These are phyloP conservation scores for Knufia fluminis DNA, from an alignment of 2,329 filamentous ascomycete genomes.

Conservation along the genomic window DNA sequence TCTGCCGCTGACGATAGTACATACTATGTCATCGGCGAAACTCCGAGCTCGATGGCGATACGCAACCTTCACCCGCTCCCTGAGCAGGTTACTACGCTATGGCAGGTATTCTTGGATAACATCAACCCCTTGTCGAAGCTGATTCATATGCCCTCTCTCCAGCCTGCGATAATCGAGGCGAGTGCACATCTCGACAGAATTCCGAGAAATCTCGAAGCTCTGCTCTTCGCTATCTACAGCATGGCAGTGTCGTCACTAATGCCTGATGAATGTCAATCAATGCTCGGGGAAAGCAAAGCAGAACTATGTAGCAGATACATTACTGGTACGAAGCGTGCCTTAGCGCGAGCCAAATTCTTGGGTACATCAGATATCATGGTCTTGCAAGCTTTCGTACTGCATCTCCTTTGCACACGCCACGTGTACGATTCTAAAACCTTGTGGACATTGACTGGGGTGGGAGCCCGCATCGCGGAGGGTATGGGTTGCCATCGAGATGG, in stretches of 20 bases:
- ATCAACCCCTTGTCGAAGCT: slow-evolving; percentile 66
- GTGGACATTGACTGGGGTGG: slow-evolving; percentile 36
- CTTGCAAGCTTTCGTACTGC: slow-evolving; percentile 54
- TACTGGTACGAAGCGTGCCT: slow-evolving; percentile 53
- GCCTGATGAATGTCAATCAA: slow-evolving; percentile 33
- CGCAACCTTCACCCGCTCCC: slow-evolving; percentile 23
- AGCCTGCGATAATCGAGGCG: slow-evolving; percentile 56
- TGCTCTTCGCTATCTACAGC: slow-evolving; percentile 54
- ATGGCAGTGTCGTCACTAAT: slow-evolving; percentile 42
- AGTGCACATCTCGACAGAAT: slow-evolving; percentile 29
- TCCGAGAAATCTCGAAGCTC: slow-evolving; percentile 38
- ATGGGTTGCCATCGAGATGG: slow-evolving; percentile 37
- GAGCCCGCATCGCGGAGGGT: slow-evolving; percentile 32
- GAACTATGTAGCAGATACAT: slow-evolving; percentile 47
- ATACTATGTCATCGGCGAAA: slow-evolving; percentile 21
- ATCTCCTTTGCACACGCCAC: slow-evolving; percentile 43
- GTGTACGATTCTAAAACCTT: slow-evolving; percentile 36
- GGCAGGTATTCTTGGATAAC: slow-evolving; percentile 65
- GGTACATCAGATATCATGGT: slow-evolving; percentile 53
- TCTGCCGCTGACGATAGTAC: slow-evolving; percentile 15
- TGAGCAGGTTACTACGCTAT: slow-evolving; percentile 52
- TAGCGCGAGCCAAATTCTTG: slow-evolving; percentile 54
- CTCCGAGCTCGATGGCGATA: slow-evolving; percentile 15
- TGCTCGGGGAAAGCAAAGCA: slow-evolving; percentile 46
- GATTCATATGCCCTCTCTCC: slow-evolving; percentile 62